Percentiles rank a stretch among this genome's conserved stretches.
Evolutionary conservation across 1,139 yeast genomes (phyloP).

Genomic region (Suhomyces taliae): DNA sequence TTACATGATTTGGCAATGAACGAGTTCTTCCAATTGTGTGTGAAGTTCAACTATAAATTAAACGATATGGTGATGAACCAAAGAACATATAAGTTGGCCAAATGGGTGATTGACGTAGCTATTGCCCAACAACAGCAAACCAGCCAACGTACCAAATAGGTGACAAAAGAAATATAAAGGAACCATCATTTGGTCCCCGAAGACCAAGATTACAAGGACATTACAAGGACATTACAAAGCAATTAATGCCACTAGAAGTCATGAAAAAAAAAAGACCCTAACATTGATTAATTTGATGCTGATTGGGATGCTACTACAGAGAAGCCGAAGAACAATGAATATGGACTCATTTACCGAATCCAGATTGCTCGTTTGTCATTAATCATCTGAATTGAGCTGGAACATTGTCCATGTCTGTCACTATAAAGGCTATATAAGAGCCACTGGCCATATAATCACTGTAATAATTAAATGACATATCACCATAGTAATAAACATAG

Average conservation of each 20-base stretch:
- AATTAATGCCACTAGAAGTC: too few relatives aligned
- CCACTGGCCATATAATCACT: not conserved
- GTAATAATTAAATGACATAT: not conserved
- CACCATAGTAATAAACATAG: not conserved
- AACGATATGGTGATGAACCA: constrained; percentile 64
- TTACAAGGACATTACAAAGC: too few relatives aligned
- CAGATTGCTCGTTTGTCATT: not conserved
- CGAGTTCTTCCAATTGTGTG: constrained; percentile 63
- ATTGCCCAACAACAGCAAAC: constrained; percentile 46
- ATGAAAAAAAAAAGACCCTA: too few relatives aligned
- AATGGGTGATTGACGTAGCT: constrained; percentile 71
- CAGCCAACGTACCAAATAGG: constrained; percentile 11
- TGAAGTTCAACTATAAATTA: constrained; percentile 59
- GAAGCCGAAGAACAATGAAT: too few relatives aligned
- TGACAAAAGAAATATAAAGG: not conserved
- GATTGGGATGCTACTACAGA: too few relatives aligned
- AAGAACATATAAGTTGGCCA: constrained; percentile 64
- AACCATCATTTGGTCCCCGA: too few relatives aligned
- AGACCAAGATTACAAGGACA: too few relatives aligned
- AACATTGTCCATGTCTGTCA: not conserved
- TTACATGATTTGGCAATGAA: constrained; percentile 63
- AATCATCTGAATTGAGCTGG: not conserved
- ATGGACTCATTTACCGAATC: not conserved
- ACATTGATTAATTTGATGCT: too few relatives aligned
- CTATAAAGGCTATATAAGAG: not conserved